Base-by-base conservation (phyloP, 2,329 filamentous ascomycete species). In the Paramyrothecium sp. region DNA sequence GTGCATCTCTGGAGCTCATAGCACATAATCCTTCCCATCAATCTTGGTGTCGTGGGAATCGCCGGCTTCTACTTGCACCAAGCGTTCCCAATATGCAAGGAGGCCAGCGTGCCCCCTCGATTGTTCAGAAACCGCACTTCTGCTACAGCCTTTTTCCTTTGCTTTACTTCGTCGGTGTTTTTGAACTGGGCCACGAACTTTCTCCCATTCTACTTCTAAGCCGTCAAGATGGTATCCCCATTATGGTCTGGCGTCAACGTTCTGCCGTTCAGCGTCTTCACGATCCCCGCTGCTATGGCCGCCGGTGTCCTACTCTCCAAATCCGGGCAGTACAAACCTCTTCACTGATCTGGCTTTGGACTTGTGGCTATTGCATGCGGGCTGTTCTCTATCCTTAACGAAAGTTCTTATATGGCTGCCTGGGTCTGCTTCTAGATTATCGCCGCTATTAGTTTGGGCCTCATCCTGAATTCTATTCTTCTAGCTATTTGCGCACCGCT, bases 1-100 rank as follows among this genome's bases (percentile, higher is more conserved):
- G 5, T 44, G 38, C n/a, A 44, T 19, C 38, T 12, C 13, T 44
- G 38, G 38, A 44, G n/a, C n/a, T 16, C 38, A 4, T 44, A 30
- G 20, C 46, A 26, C 8, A 53, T 53, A 3, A 10, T 67, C 17
- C 57, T 57, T 2, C 76, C 76, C 1, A 56, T 80, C 7, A 50
- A 78, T 2, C 51, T 79, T 2, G 75, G 77, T 1, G 12, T 75
- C 5, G 71, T 73, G 5, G 61, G 75, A 2, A 34, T 63, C 5
- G 55, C 68, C n/a, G 56, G 60, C 1, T 79, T 81, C 10, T 13
- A 56, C 56, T 60, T 11, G 10, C 21, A 20, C 10, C 13, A 20
- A 12, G 10, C 46, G 11, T 20, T 13, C n/a, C n/a, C 13, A 13
- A 11, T 48, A 13, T 13, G 13, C 16, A 8, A 13, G 8, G 46